Evolutionary conservation across 352 stramenopile species (phyloP).

Genomic region (Globisporangium radiosum): DNA sequence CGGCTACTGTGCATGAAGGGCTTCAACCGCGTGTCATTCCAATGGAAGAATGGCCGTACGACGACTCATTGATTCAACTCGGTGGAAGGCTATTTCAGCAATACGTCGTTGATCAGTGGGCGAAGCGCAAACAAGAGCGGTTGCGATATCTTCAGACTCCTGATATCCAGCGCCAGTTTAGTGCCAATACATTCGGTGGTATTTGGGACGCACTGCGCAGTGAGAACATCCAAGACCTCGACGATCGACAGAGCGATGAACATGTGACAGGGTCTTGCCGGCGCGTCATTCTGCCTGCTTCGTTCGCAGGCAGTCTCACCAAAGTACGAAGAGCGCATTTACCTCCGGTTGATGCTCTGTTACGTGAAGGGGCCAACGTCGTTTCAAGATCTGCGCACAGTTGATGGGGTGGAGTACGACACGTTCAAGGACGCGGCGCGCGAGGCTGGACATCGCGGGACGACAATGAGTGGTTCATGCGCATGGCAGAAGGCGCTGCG

Average conservation of each 20-base stretch:
- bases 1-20: no score
- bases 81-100: not conserved
- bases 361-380: not conserved
- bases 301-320: not conserved
- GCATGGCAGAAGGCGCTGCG: slow-evolving; percentile 9
- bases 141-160: not conserved
- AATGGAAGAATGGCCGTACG: no score
- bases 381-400: not conserved
- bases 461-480: slow-evolving; percentile 16
- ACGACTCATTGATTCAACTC: no score
- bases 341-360: not conserved
- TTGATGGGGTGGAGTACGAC: not conserved
- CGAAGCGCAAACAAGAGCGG: not conserved
- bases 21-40: no score
- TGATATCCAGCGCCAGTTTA: not conserved
- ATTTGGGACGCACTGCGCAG: no score
- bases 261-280: not conserved
- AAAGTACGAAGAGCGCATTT: not conserved
- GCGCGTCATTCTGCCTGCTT: no score
- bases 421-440: no score
- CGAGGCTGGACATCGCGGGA: slow-evolving; percentile 12
- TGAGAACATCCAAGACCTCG: no score
- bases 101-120: not conserved
- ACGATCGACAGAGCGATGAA: not conserved
- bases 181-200: no score